Base-by-base conservation (phyloP, 345 rosid genomes). In the Geranium brycei region DNA sequence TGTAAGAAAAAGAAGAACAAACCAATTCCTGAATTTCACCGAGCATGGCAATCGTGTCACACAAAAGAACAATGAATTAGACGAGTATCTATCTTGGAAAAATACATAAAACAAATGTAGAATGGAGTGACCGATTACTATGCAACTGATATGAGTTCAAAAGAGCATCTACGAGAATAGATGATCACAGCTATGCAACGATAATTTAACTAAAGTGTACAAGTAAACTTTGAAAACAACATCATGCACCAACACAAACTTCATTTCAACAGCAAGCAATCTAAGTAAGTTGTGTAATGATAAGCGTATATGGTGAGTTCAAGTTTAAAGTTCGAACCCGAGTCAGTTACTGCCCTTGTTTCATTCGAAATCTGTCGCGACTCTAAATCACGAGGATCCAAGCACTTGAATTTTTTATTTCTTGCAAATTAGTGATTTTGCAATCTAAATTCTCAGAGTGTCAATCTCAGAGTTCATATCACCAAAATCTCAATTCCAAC, bases 91-190 rank as follows among this genome's bases (percentile, higher is more conserved):
- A 2, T 47, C 53, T 47, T 35, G 15, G 53, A 3, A 10, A 8
- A 47, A 47, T 47, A 47, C 15, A 3, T 7, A 3, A 47, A 11
- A 47, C 12, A 47, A 47, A 47, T 47, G 14, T 13, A 13, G 53
- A 47, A 47, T 13, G 11, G 28, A 51, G 23, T 32, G 7, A 19
- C 19, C 73, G 41, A 35, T 35, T 78, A 23, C 1, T 1, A 89
- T 14, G 91, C 71, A 32, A 79, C 79, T 47, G 89, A 78, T 14
- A 78, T 3, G 88, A 68, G 60, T 72, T 78, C 75, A 89, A 64
- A 10, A 87, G 74, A 65, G 76, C 65, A 74, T 89, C 89, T 31
- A 89, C 64, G 67, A 23, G 28, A 23, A 23, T 23, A 23, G 28
- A 23, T 23, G 28, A 23, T 23, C 28, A 23, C 28, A 23, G 2